Evolutionary conservation across 768 basidiomycete species (phyloP), one percentile per base, ranked within the genome.

Genomic region (Russula brevipes): DNA sequence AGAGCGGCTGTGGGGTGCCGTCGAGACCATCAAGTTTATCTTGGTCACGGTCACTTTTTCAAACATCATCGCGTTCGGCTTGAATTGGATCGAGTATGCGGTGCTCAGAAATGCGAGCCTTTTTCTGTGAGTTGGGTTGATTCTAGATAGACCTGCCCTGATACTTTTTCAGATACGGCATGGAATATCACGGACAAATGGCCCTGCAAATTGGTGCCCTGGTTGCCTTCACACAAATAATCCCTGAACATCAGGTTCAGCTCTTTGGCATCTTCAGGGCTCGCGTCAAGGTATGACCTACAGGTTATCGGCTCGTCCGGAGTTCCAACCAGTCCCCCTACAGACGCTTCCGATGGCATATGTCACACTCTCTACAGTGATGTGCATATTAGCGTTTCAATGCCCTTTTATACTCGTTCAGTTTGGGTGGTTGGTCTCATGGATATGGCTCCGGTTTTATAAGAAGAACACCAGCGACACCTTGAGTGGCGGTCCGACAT

Each of bases 201-300:
- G 89, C 92, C 5, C 79, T 99, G 19, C 92, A 97, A 70, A 87
- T 87, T 55, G 88, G 87, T 2, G 79, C 95, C 65, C 79, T 99
- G 41, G 97, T 99, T 59, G 96, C 95, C 6, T 98, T 98, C 76
- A 98, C 95, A 4, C 97, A 99, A 74, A 76, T 97, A 59, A 98
- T 98, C 68, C 96, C 96, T 38, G 97, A 99, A 75, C 95, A 99
- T 70, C 96, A 98, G 75, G 87, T 99, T 14, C 97, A 98, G 73
- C 71, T 98, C 17, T 79, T 98, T 63, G 94, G 94, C 39, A 76
- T 92, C 51, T 71, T 93, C 66, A 91, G 85, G 74, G 81, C 89
- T 52, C 85, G 93, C 60, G 95, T 98, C 69, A 99, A 98, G 85
- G 95, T 91, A 46, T 10, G 58, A 39, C 57, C 42, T 59, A 3